Conservation (phyloP, 2,329 filamentous ascomycete genomes). For the Zymoseptoria tritici region DNA sequence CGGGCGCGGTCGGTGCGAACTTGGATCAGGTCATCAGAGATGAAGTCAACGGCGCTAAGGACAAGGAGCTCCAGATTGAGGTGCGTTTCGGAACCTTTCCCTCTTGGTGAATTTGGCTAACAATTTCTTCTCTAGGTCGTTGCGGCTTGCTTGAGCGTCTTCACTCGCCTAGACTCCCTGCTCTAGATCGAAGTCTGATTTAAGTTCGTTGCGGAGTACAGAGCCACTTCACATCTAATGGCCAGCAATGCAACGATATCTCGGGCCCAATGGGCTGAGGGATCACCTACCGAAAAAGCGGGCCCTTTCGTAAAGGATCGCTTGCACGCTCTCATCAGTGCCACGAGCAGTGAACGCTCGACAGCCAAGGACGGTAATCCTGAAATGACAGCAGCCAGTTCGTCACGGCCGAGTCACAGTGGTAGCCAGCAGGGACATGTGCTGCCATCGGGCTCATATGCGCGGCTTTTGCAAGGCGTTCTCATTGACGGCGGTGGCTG, state of each 20-base stretch:
- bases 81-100: constrained; percentile 43
- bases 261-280: too few relatives aligned
- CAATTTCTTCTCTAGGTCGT: constrained; percentile 51
- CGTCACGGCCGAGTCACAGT: neutral
- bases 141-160: constrained; percentile 92
- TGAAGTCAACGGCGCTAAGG: constrained; percentile 78
- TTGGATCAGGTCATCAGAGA: constrained; percentile 79
- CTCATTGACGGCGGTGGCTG: neutral
- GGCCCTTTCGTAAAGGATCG: neutral
- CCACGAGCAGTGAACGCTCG: neutral
- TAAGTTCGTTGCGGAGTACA: neutral
- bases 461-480: neutral
- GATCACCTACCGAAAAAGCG: too few relatives aligned
- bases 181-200: constrained; percentile 51
- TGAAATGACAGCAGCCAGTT: neutral
- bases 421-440: neutral
- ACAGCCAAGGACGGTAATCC: neutral
- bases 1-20: constrained; percentile 84
- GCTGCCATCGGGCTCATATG: neutral
- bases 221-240: neutral
- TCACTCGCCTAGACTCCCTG: constrained; percentile 92
- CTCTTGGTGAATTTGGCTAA: constrained; percentile 18
- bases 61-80: constrained; percentile 93
- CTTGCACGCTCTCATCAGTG: neutral
- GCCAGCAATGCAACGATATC: neutral